A percentile compares a stretch with the other conserved stretches of the same genome.
phyloP scores from a whole-genome alignment of 345 rosid species.

The Salix purpurea region DNA sequence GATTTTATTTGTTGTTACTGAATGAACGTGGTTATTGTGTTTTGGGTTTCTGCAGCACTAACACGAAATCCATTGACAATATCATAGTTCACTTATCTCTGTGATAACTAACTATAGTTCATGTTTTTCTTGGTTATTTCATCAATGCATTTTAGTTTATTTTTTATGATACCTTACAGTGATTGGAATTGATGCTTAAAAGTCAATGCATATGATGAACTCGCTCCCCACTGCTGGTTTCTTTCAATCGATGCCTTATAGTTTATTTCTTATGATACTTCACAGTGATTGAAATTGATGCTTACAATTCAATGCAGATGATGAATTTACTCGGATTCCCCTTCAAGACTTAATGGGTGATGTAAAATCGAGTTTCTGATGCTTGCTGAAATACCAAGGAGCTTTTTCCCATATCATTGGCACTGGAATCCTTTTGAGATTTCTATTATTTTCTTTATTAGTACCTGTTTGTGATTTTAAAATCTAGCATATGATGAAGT shows the following conservation, averaged over 20 bases:
- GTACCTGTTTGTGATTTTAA: not conserved
- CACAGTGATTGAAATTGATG: not conserved
- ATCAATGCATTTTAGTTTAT: not conserved
- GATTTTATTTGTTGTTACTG: not conserved
- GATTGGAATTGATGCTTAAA: not conserved
- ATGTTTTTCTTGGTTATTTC: not conserved
- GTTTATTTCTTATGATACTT: not conserved
- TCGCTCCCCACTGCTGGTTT: slow-evolving; percentile 14
- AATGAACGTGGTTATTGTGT: not conserved
- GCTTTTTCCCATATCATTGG: not conserved
- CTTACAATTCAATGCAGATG: slow-evolving; percentile 23
- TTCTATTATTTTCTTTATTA: not conserved
- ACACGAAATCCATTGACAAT: not conserved
- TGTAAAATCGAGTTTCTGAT: slow-evolving; percentile 62
- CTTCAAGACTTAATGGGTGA: slow-evolving; percentile 49
- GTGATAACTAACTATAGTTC: not conserved
- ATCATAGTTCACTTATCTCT: not conserved
- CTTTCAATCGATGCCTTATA: not conserved
- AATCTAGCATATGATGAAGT: slow-evolving; percentile 42
- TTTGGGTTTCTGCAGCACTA: not conserved
- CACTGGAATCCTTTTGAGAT: not conserved
- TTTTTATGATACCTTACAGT: not conserved
- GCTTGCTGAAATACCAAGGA: not conserved
- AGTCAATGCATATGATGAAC: slow-evolving; percentile 35
- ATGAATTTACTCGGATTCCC: slow-evolving; percentile 58